These are phyloP conservation scores for Fusarium sp. DNA, from an alignment of 2,329 filamentous ascomycete genomes.

Conservation along the genomic window DNA sequence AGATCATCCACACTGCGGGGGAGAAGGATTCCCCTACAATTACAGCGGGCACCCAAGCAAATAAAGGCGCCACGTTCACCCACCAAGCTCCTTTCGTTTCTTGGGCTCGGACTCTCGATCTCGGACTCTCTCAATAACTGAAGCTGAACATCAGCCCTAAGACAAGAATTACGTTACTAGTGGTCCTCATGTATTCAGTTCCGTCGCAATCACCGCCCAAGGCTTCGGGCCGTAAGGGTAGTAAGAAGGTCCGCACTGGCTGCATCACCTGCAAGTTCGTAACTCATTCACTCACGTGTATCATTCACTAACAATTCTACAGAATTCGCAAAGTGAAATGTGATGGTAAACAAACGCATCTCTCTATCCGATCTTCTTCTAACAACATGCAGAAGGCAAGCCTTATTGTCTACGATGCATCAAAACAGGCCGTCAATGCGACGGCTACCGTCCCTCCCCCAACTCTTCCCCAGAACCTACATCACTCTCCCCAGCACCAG, in stretches of 20 bases:
- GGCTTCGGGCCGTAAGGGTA: constrained; percentile 51
- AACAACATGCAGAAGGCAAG: constrained; percentile 52
- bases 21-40: neutral
- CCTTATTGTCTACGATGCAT: constrained; percentile 62
- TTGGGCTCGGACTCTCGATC: constrained; percentile 25
- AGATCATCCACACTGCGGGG: neutral
- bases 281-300: too few relatives aligned
- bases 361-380: accelerated
- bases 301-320: neutral
- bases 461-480: constrained; percentile 27
- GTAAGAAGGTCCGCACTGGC: constrained; percentile 58
- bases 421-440: constrained; percentile 64
- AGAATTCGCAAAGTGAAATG: constrained; percentile 25
- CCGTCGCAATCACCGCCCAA: constrained; percentile 9
- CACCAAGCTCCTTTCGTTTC: constrained; percentile 14
- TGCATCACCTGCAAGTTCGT: constrained; percentile 66
- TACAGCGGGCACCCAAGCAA: constrained; percentile 12
- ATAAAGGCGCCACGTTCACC: constrained; percentile 18
- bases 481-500: constrained; percentile 25
- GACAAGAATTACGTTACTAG: neutral
- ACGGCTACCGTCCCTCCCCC: constrained; percentile 56
- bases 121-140: constrained; percentile 1
- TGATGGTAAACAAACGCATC: constrained; percentile 1
- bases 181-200: constrained; percentile 1
- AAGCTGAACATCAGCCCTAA: neutral